phyloP scores from a whole-genome alignment of 1,284 basidiomycete species.

The Mrakiaceae sp. region DNA sequence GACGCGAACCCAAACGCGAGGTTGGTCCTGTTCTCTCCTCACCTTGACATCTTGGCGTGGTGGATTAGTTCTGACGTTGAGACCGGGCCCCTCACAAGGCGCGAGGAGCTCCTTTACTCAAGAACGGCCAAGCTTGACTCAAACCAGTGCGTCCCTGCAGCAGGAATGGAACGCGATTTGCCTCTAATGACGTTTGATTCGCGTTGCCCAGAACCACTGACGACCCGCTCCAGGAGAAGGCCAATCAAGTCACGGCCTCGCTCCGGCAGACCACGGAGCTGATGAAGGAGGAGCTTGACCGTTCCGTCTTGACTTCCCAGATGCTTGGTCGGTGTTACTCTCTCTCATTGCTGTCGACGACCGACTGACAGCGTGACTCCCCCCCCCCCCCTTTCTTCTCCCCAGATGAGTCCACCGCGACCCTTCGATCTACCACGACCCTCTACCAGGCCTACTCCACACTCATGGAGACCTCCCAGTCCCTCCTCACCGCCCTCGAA shows the following conservation, averaged over 20 bases:
- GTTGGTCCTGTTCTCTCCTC: neutral
- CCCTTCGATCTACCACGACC: conserved; percentile 58
- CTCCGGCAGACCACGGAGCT: conserved; percentile 68
- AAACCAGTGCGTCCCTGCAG: neutral
- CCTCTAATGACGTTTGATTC: neutral
- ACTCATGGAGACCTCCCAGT: conserved; percentile 64
- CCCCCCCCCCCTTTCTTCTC: neutral
- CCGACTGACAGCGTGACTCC: neutral
- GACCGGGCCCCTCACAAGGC: conserved; percentile 18
- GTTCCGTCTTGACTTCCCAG: conserved; percentile 71
- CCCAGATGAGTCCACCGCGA: conserved; percentile 63
- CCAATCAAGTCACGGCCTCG: conserved; percentile 73
- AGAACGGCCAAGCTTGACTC: neutral
- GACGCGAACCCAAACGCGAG: conserved; percentile 36
- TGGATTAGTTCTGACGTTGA: no score
- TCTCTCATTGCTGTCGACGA: neutral
- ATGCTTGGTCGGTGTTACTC: conserved; percentile 54
- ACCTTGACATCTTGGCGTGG: no score
- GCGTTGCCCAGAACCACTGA: conserved; percentile 44
- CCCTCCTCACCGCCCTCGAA: conserved; percentile 72
- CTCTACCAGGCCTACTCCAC: conserved; percentile 67
- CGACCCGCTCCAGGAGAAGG: conserved; percentile 75
- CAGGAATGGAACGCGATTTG: neutral
- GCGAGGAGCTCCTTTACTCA: conserved; percentile 17
- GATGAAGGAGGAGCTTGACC: conserved; percentile 83